phyloP scores from a whole-genome alignment of 345 rosid species.

The Eucalyptus tenuipes region DNA sequence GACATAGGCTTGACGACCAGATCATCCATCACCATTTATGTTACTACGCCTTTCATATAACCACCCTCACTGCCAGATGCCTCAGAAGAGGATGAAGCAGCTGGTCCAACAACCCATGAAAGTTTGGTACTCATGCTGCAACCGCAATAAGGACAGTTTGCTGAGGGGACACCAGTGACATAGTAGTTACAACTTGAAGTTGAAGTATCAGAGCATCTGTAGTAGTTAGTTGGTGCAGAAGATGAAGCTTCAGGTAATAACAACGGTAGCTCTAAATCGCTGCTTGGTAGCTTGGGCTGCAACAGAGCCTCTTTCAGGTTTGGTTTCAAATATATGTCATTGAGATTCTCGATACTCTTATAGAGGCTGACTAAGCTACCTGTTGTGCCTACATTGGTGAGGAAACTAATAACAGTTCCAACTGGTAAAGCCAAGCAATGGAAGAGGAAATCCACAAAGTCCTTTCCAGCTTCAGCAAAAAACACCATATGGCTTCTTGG shows the following conservation, averaged over 20 bases:
- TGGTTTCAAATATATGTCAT: background rate
- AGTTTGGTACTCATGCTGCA: background rate
- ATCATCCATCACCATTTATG: constrained; percentile 19
- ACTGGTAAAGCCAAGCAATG: background rate
- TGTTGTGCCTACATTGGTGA: background rate
- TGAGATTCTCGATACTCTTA: background rate
- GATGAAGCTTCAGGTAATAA: background rate
- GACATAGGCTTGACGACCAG: constrained; percentile 10
- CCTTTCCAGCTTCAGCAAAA: constrained; percentile 1
- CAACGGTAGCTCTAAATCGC: background rate
- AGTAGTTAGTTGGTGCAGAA: background rate
- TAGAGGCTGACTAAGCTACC: background rate
- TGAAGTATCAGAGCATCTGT: background rate
- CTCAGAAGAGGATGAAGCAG: background rate
- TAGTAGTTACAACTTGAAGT: background rate
- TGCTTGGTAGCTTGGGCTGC: background rate
- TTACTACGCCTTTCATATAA: constrained; percentile 7
- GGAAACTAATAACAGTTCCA: background rate
- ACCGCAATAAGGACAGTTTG: background rate
- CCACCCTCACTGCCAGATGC: background rate
- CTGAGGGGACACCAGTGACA: background rate
- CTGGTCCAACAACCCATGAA: background rate
- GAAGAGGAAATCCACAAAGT: constrained; percentile 1
- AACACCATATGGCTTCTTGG: background rate
- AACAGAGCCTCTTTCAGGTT: background rate